Percentiles rank a stretch among this genome's conserved stretches.
These are phyloP conservation scores for Zygnema cylindricum DNA, from an alignment of 139 green algal genomes.

Conservation along the genomic window DNA sequence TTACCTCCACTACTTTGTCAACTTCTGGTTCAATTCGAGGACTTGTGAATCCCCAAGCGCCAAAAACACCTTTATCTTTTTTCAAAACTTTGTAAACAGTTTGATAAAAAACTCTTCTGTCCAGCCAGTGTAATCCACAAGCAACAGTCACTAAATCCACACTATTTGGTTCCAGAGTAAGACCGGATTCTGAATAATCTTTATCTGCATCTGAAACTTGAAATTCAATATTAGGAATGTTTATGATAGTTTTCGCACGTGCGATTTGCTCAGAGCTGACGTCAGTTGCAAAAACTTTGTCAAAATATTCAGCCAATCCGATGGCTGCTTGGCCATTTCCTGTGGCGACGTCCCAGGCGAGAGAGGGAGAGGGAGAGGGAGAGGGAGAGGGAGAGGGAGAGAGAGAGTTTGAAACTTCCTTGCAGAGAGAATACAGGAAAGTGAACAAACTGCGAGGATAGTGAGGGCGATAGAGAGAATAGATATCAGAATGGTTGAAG, in stretches of 20 bases:
- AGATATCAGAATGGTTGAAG: neutral
- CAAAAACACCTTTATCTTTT: neutral
- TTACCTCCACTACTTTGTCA: neutral
- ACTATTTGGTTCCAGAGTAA: neutral
- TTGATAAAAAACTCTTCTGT: neutral
- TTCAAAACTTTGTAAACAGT: neutral
- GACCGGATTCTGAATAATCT: neutral
- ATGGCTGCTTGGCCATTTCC: constrained; percentile 10
- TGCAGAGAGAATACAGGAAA: neutral
- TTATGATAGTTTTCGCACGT: neutral
- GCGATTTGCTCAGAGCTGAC: constrained; percentile 1
- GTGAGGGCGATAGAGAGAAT: neutral
- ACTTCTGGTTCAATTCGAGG: neutral
- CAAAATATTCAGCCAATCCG: neutral
- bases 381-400: no score
- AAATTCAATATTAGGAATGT: neutral
- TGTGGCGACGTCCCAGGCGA: constrained; percentile 1
- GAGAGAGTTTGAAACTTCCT: no score
- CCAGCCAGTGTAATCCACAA: neutral
- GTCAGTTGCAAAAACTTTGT: neutral
- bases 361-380: constrained; percentile 11
- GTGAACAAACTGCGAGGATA: neutral
- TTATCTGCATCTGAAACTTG: neutral
- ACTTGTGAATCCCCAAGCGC: neutral
- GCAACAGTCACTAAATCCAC: neutral